These are phyloP conservation scores for Schizophyllum commune DNA, from an alignment of 1,284 basidiomycete species.

Conservation along the genomic window DNA sequence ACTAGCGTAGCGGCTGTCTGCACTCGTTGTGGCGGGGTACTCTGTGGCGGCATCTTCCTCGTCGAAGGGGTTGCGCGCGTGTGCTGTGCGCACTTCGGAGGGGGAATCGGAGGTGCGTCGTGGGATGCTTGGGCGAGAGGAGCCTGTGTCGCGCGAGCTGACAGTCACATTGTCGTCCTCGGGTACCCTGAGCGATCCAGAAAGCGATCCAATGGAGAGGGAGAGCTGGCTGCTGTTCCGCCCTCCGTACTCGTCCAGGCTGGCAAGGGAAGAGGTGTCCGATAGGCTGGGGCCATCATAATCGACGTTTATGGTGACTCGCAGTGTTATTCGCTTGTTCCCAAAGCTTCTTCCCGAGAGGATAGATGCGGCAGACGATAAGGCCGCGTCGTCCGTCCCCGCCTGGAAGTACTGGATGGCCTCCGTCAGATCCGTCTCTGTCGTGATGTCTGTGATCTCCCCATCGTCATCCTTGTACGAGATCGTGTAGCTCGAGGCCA, in stretches of 20 bases:
- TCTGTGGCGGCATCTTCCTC: conserved; percentile 6
- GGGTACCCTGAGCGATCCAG: conserved; percentile 40
- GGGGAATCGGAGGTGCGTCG: background rate
- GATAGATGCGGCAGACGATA: conserved; percentile 65
- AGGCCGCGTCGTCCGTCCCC: conserved; percentile 56
- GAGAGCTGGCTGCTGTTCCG: conserved; percentile 42
- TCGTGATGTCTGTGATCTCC: conserved; percentile 61
- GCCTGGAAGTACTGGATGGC: conserved; percentile 81
- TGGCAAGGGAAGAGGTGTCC: conserved; percentile 75
- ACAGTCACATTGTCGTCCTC: conserved; percentile 71
- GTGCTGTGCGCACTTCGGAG: background rate
- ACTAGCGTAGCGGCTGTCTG: background rate
- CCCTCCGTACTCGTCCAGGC: conserved; percentile 62
- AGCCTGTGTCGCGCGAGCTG: conserved; percentile 52
- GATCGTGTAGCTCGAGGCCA: conserved; percentile 59
- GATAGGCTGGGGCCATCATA: conserved; percentile 89
- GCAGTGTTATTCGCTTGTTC: conserved; percentile 63
- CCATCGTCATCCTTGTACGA: conserved; percentile 85
- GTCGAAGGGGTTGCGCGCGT: conserved; percentile 12
- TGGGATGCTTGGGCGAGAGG: background rate
- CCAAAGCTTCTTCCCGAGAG: conserved; percentile 65
- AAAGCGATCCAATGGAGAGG: conserved; percentile 23
- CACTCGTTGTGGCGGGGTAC: background rate
- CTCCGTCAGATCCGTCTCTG: conserved; percentile 72
- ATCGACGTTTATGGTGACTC: conserved; percentile 71